Base-by-base conservation (phyloP, 2,329 filamentous ascomycete genomes). In the Fusarium poae region DNA sequence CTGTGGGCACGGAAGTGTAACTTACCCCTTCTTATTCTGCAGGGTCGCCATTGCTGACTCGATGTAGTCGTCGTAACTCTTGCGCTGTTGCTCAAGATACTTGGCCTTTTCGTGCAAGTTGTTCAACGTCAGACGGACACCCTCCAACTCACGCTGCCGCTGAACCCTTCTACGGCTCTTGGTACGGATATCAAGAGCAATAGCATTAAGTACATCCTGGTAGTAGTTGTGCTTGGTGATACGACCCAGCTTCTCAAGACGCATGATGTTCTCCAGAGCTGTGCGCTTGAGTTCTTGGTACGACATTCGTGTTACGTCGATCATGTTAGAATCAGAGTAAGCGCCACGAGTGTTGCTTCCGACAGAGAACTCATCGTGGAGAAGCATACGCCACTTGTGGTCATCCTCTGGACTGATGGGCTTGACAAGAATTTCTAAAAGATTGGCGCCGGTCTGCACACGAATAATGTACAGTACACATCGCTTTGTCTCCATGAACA, bases 21-120 rank as follows among this genome's bases (percentile, higher is more conserved):
- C 86, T 78, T 85, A 91, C 88, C 91, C 94, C 81, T 97, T 97
- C 80, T 97, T 97, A 81, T 92, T 97, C 79, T 98, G 96, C 61
- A 99, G 85, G 6, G 97, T 99, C 63, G 94, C 87, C 93, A 99
- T 97, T 49, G 96, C 95, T 79, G 97, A 94, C 82, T 99, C 97
- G 76, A 99, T 97, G 81, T 99, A 99, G 82, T 99, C 94, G 77
- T 99, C 97, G 82, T 99, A 99, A 70, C 91, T 96, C 85, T 97
- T 97, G 64, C 97, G 88, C 81, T 99, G 96, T 73, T 94, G 92
- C 77, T 99, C 96, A 12, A 99, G 87, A 80, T 97, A 99, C 70
- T 89, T 88, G 37, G 95, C 94, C 82, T 99, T 96, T 72, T 94
- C 89, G 79, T 93, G 90, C 65, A 97, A 82, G 69, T 94, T 92